A percentile compares a stretch with the other conserved stretches of the same genome.
These are phyloP conservation scores for Colletotrichum theobromicola DNA, from an alignment of 2,329 filamentous ascomycete species.

Conservation along the genomic window DNA sequence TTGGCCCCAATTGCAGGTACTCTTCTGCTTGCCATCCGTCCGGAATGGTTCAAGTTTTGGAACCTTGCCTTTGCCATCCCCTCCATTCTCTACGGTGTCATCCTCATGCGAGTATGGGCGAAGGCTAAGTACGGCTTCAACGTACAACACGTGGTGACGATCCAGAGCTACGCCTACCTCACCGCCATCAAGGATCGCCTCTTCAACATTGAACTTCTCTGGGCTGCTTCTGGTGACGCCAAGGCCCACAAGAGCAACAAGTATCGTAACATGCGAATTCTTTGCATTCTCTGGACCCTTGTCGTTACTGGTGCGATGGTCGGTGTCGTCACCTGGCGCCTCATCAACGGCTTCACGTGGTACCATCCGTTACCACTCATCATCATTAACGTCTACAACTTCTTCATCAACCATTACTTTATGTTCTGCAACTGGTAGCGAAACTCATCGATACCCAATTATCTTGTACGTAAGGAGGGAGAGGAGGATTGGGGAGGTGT, in stretches of 20 bases:
- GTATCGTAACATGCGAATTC: conserved; percentile 46
- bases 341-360: conserved; percentile 39
- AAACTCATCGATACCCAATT: neutral
- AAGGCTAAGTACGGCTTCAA: conserved; percentile 45
- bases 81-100: conserved; percentile 40
- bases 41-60: conserved; percentile 47
- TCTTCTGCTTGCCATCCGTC: conserved; percentile 42
- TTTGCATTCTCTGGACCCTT: conserved; percentile 42
- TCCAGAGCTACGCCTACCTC: conserved; percentile 47
- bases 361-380: conserved; percentile 44
- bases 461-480: neutral
- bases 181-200: conserved; percentile 46
- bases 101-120: conserved; percentile 44
- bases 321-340: conserved; percentile 37
- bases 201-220: conserved; percentile 41
- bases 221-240: conserved; percentile 42
- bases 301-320: conserved; percentile 36
- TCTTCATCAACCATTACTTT: conserved; percentile 44
- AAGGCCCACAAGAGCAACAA: conserved; percentile 47
- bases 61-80: conserved; percentile 48
- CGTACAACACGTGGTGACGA: conserved; percentile 45
- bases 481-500: neutral
- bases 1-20: conserved; percentile 44
- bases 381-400: conserved; percentile 41
- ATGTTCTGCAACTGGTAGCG: conserved; percentile 35